Evolutionary conservation across 202 grass and related monocot species (phyloP).

Genomic region (Zizania palustris): DNA sequence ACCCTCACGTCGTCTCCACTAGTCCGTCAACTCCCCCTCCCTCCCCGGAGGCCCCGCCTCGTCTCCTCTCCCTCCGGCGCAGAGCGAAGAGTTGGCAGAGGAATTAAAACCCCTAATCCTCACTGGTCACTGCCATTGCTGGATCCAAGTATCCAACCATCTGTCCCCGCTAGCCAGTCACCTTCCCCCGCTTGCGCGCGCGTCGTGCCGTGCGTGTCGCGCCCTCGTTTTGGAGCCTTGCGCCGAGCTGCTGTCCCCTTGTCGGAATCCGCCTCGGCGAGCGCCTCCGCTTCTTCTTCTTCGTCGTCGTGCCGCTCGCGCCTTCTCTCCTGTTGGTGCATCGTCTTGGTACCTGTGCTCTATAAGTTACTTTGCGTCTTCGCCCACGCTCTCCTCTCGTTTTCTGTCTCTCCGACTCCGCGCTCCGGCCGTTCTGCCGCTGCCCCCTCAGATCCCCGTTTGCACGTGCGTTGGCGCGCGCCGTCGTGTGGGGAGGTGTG

Average conservation of each 20-base stretch:
- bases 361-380: neutral
- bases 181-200: neutral
- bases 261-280: conserved; percentile 44
- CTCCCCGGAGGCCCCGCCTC: neutral
- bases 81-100: neutral
- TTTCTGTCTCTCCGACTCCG: conserved; percentile 15
- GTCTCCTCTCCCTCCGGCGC: neutral
- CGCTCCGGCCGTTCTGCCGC: neutral
- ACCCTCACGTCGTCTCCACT: conserved; percentile 53
- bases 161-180: neutral
- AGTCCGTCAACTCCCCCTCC: conserved; percentile 10
- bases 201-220: neutral
- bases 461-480: conserved; percentile 23
- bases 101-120: conserved; percentile 58
- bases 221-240: conserved; percentile 50
- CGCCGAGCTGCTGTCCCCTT: conserved; percentile 35
- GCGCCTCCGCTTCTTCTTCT: neutral
- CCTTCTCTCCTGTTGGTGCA: conserved; percentile 44
- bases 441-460: neutral
- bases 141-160: conserved; percentile 41
- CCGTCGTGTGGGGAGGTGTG: neutral
- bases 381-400: conserved; percentile 7
- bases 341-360: conserved; percentile 49
- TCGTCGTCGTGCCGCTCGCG: conserved; percentile 1
- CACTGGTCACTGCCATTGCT: conserved; percentile 28